Conservation (phyloP, 208 protist genomes). For the Leishmania tropica region DNA sequence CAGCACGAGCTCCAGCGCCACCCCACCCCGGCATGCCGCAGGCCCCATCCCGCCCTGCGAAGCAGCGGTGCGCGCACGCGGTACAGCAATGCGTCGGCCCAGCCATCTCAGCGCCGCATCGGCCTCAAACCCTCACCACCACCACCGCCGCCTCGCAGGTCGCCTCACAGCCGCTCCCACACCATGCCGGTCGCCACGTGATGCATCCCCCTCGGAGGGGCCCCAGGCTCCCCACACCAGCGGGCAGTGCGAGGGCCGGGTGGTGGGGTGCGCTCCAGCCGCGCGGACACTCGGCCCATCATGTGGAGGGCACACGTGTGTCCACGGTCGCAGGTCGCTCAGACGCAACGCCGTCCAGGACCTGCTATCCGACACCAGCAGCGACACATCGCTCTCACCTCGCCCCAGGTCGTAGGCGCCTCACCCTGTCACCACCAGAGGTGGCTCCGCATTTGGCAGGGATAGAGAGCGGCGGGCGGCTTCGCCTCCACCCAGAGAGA, state of each 20-base stretch:
- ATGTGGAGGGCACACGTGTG: not conserved
- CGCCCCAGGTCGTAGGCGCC: not conserved
- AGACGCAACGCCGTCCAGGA: not conserved
- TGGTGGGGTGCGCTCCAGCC: not conserved
- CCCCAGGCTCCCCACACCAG: not conserved
- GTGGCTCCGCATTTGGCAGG: too few species aligned
- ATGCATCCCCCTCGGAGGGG: too few species aligned
- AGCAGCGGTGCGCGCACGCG: not conserved
- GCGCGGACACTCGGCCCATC: too few species aligned
- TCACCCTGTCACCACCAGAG: not conserved
- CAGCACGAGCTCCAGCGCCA: not conserved
- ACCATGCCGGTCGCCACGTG: not conserved
- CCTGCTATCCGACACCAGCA: not conserved
- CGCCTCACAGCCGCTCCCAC: not conserved
- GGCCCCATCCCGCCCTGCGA: not conserved
- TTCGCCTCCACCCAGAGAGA: too few species aligned
- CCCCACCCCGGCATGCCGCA: not conserved
- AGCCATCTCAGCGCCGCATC: not conserved
- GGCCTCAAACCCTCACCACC: not conserved
- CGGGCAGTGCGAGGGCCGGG: not conserved
- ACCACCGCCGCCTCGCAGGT: not conserved
- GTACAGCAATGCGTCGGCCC: not conserved
- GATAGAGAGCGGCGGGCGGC: not conserved
- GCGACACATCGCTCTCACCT: not conserved
- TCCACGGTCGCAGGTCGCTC: not conserved